Evolutionary conservation across 352 stramenopile species (phyloP).

Genomic region (Phytopythium sindhum): DNA sequence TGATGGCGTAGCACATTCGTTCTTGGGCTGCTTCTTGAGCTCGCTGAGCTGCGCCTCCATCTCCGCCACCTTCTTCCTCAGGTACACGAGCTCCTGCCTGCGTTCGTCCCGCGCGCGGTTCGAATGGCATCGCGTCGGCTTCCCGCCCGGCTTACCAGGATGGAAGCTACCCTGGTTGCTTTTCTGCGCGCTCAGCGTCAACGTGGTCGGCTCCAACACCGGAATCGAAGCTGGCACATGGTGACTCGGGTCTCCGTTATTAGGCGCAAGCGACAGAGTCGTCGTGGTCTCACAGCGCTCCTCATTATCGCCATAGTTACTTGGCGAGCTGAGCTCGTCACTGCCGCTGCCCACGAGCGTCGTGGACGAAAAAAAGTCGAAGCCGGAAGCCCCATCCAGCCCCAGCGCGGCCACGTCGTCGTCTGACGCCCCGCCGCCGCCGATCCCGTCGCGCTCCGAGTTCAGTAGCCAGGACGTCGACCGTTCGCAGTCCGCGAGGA

Average conservation of each 20-base stretch:
- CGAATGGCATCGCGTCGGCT: slow-evolving; percentile 27
- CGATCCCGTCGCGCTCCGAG: slow-evolving; percentile 9
- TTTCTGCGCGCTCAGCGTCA: not conserved
- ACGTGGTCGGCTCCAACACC: not conserved
- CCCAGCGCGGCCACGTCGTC: slow-evolving; percentile 4
- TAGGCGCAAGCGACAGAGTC: not conserved
- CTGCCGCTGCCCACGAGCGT: not conserved
- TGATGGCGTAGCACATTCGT: not conserved
- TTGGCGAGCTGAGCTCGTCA: not conserved
- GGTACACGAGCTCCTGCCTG: slow-evolving; percentile 31
- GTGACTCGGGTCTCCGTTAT: not conserved
- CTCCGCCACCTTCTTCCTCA: slow-evolving; percentile 34
- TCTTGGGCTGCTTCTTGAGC: slow-evolving; percentile 19
- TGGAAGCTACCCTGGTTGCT: not conserved
- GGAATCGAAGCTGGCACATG: not conserved
- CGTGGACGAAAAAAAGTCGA: not conserved
- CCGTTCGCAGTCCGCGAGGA: slow-evolving; percentile 35
- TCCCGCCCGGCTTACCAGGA: slow-evolving; percentile 1
- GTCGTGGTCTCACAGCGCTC: not conserved
- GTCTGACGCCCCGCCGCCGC: slow-evolving; percentile 4
- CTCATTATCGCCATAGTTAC: not conserved
- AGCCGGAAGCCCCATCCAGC: no score
- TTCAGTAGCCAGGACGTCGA: slow-evolving; percentile 27
- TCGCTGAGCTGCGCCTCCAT: slow-evolving; percentile 29
- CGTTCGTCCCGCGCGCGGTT: slow-evolving; percentile 27